phyloP scores from a whole-genome alignment of 164 flowering plant genomes.

The Macadamia integrifolia region DNA sequence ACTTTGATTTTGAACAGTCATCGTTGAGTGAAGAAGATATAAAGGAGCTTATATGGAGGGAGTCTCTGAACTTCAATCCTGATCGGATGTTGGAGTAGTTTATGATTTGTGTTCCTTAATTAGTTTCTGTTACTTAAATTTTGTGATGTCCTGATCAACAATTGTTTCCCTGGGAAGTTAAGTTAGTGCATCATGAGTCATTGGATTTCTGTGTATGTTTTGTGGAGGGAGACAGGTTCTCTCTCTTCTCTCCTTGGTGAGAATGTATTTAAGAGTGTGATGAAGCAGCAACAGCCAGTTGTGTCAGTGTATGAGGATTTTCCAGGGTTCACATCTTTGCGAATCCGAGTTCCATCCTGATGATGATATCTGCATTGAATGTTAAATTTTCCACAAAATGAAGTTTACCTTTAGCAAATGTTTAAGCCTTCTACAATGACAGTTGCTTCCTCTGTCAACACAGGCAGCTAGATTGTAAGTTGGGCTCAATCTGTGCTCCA shows the following conservation, averaged over 20 bases:
- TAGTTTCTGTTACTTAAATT: neutral
- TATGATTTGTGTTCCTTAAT: neutral
- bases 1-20: conserved; percentile 55
- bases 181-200: neutral
- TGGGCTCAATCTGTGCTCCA: neutral
- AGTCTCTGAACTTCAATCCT: conserved; percentile 45
- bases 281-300: neutral
- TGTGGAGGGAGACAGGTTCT: neutral
- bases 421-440: no score
- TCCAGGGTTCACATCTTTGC: neutral
- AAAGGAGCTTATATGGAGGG: conserved; percentile 64
- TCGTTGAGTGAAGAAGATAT: conserved; percentile 56
- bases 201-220: neutral
- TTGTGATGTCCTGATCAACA: neutral
- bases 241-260: neutral
- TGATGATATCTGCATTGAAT: neutral
- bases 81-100: conserved; percentile 10
- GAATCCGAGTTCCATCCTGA: neutral
- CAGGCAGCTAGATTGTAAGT: neutral
- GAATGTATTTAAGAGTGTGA: neutral
- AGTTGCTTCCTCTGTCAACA: no score
- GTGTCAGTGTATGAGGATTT: neutral
- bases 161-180: neutral
- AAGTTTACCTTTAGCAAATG: no score
- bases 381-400: neutral